A percentile compares a stretch with the other conserved stretches of the same genome.
Evolutionary conservation across 2,329 filamentous ascomycete genomes (phyloP).

Genomic region (Emmonsiellopsis sp.): DNA sequence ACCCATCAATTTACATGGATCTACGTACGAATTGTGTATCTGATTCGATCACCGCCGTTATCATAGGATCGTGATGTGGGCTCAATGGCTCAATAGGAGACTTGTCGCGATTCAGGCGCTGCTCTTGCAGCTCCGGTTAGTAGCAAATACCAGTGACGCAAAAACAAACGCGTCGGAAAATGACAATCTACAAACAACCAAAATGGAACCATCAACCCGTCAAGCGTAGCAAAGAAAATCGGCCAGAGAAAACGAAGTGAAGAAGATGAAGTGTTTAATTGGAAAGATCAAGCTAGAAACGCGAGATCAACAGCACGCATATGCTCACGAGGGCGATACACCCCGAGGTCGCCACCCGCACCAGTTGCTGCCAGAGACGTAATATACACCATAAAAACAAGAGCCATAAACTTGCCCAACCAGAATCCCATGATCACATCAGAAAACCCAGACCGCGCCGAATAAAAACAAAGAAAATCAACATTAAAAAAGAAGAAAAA

Average conservation of each 20-base stretch:
- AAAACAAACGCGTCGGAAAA: not conserved
- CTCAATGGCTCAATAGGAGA: too few relatives aligned
- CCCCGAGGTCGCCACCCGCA: constrained; percentile 23
- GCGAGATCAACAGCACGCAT: constrained; percentile 1
- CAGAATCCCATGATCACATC: constrained; percentile 69
- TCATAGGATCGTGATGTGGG: too few relatives aligned
- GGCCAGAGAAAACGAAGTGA: not conserved
- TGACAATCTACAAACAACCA: not conserved
- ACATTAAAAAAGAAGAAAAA: constrained; percentile 39
- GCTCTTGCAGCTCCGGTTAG: too few relatives aligned
- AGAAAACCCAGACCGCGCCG: constrained; percentile 64
- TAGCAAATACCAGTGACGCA: too few relatives aligned
- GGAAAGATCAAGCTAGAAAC: constrained; percentile 1
- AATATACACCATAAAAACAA: constrained; percentile 53
- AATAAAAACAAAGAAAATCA: constrained; percentile 56
- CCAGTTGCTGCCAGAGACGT: constrained; percentile 46
- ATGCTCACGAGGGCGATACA: constrained; percentile 8
- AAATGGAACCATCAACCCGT: too few relatives aligned
- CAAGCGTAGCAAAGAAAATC: too few relatives aligned
- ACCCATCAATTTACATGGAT: too few relatives aligned
- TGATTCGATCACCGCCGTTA: too few relatives aligned
- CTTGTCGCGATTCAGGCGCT: too few relatives aligned
- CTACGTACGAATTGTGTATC: too few relatives aligned
- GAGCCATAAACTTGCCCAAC: constrained; percentile 50
- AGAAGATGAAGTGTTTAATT: not conserved